These are phyloP conservation scores for Clitopilus hobsonii DNA, from an alignment of 768 basidiomycete species.

Conservation along the genomic window DNA sequence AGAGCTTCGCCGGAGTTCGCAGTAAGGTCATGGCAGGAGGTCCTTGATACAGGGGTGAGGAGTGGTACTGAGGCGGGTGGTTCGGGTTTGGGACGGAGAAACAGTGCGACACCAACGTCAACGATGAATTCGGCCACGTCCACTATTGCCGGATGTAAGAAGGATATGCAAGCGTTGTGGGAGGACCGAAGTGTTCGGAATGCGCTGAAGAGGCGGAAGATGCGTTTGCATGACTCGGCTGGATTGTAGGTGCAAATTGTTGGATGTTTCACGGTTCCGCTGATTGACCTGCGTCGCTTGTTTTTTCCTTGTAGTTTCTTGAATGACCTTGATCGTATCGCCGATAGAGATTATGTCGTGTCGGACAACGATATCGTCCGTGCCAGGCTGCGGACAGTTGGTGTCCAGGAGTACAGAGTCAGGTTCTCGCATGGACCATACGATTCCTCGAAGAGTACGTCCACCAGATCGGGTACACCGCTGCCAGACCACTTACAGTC, in stretches of 20 bases:
- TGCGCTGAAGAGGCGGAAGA: slow-evolving; percentile 38
- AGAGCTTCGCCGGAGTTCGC: slow-evolving; percentile 39
- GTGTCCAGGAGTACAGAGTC: slow-evolving; percentile 64
- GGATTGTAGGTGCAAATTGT: slow-evolving; percentile 67
- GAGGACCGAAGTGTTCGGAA: slow-evolving; percentile 46
- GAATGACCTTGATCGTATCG: slow-evolving; percentile 62
- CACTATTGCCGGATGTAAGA: slow-evolving; percentile 53
- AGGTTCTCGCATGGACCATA: slow-evolving; percentile 39
- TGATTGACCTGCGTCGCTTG: neutral
- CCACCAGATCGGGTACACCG: neutral
- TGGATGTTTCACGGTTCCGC: slow-evolving; percentile 1
- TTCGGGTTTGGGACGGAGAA: neutral
- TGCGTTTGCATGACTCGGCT: slow-evolving; percentile 58
- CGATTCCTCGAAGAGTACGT: slow-evolving; percentile 28
- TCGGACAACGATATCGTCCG: slow-evolving; percentile 72
- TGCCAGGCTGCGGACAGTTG: slow-evolving; percentile 64
- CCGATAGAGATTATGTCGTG: slow-evolving; percentile 54
- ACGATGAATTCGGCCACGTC: slow-evolving; percentile 37
- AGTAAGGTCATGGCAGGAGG: slow-evolving; percentile 50
- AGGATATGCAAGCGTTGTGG: slow-evolving; percentile 66
- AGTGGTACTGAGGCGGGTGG: neutral
- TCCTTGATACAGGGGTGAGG: slow-evolving; percentile 25
- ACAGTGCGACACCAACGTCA: neutral
- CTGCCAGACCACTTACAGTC: neutral
- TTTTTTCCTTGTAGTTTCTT: slow-evolving; percentile 49